Evolutionary conservation across 2,329 filamentous ascomycete genomes (phyloP).

Genomic region (Aureobasidium musti): DNA sequence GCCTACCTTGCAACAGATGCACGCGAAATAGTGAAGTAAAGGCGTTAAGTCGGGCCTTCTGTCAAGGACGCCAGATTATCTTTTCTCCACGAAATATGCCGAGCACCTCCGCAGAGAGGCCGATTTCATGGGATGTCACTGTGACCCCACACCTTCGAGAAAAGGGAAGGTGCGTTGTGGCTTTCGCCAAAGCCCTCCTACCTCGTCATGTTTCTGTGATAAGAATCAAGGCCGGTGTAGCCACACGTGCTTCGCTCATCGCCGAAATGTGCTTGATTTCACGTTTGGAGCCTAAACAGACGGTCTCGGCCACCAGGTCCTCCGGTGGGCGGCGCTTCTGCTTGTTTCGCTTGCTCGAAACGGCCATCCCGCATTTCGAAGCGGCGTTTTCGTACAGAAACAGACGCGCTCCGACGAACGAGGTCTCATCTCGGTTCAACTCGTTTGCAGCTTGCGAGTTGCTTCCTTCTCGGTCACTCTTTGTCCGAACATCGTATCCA

Average conservation of each 20-base stretch:
- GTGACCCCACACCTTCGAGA: slow-evolving; percentile 23
- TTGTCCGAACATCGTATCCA: background rate
- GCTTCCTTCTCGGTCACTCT: slow-evolving; percentile 8
- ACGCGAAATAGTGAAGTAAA: background rate
- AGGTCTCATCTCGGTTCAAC: slow-evolving; percentile 21
- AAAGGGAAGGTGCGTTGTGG: slow-evolving; percentile 6
- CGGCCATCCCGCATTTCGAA: background rate
- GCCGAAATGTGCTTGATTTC: slow-evolving; percentile 12
- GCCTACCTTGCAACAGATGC: background rate
- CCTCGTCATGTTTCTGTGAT: slow-evolving; percentile 7
- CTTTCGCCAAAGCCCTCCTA: background rate
- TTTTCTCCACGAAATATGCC: slow-evolving; percentile 16
- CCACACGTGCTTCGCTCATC: slow-evolving; percentile 8
- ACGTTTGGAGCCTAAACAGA: background rate
- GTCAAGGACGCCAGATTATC: background rate
- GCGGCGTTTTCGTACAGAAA: background rate
- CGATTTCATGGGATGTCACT: slow-evolving; percentile 16
- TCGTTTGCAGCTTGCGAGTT: background rate
- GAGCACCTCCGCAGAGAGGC: slow-evolving; percentile 8
- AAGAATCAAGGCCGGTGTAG: background rate
- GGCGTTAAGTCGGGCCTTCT: slow-evolving; percentile 23
- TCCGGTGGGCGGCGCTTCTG: background rate
- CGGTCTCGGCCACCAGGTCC: no score
- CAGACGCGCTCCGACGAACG: background rate
- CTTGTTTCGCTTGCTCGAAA: background rate